Conservation (phyloP, 257 asterid species). For the Avicennia marina region DNA sequence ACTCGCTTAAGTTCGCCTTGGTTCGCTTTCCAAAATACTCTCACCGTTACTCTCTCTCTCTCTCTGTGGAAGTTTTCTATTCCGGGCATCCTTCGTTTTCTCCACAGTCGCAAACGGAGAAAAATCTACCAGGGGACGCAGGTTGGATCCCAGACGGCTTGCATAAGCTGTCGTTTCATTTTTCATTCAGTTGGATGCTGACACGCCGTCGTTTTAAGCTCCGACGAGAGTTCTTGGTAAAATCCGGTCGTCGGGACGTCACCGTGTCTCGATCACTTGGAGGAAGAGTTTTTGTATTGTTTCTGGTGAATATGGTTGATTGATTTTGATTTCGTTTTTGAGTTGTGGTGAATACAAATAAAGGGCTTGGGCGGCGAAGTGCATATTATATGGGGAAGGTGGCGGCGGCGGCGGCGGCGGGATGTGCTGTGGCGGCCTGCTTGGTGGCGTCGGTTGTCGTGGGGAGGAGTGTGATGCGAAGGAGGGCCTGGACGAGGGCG, state of each 20-base stretch:
- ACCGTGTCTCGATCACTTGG: conserved; percentile 6
- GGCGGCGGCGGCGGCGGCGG: conserved; percentile 58
- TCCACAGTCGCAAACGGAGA: neutral
- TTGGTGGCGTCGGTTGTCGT: conserved; percentile 65
- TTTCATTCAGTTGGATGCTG: neutral
- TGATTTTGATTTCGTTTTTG: conserved; percentile 10
- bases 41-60: conserved; percentile 14
- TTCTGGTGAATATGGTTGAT: conserved; percentile 18
- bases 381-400: conserved; percentile 37
- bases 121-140: neutral
- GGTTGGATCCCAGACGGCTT: neutral
- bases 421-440: conserved; percentile 71
- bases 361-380: conserved; percentile 27
- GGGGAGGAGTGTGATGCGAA: conserved; percentile 47
- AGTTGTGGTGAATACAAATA: neutral
- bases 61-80: neutral
- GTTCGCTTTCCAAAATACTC: conserved; percentile 34
- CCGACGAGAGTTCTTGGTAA: neutral
- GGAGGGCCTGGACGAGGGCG: conserved; percentile 62
- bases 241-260: neutral
- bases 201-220: conserved; percentile 3
- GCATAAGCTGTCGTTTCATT: neutral
- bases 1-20: conserved; percentile 15
- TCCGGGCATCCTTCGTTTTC: neutral
- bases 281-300: neutral